Evolutionary conservation across 169 alveolate species (phyloP).

Genomic region (Eimeria acervulina): DNA sequence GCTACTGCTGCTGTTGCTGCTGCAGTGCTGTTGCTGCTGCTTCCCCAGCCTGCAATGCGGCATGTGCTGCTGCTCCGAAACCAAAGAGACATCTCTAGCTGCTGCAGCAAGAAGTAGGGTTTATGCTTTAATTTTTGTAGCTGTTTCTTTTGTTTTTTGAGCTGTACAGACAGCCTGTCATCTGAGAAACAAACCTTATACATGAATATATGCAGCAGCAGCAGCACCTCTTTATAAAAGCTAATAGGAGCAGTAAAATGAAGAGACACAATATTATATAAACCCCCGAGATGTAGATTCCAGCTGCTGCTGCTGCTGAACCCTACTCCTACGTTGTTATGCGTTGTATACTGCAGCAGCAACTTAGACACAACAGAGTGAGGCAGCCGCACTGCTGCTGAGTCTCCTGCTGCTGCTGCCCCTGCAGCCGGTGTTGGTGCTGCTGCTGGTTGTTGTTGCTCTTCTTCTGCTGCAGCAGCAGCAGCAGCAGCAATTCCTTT

Average conservation of each 20-base stretch:
- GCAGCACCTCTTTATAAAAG: background rate
- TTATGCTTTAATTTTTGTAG: conserved; percentile 1
- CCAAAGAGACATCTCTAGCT: background rate
- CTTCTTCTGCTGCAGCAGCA: conserved; percentile 9
- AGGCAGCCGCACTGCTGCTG: background rate
- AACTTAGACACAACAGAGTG: background rate
- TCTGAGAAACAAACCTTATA: background rate
- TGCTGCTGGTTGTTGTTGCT: too few species aligned
- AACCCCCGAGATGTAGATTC: background rate
- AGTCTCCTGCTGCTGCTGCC: conserved; percentile 17
- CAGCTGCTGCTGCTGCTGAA: conserved; percentile 35
- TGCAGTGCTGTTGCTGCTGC: background rate
- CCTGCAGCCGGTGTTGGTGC: background rate
- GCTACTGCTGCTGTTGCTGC: conserved; percentile 11
- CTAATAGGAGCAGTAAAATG: background rate
- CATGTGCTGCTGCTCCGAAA: background rate
- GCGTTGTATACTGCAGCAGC: conserved; percentile 22
- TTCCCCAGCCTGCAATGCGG: too few species aligned
- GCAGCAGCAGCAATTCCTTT: background rate
- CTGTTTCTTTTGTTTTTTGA: conserved; percentile 18
- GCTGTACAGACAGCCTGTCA: background rate
- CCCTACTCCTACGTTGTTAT: background rate
- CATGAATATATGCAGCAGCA: background rate
- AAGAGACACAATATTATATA: too few species aligned
- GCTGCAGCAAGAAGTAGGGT: background rate